A percentile compares a stretch with the other conserved stretches of the same genome.
phyloP scores from a whole-genome alignment of 306 rosid genomes.

The Corylus americana region DNA sequence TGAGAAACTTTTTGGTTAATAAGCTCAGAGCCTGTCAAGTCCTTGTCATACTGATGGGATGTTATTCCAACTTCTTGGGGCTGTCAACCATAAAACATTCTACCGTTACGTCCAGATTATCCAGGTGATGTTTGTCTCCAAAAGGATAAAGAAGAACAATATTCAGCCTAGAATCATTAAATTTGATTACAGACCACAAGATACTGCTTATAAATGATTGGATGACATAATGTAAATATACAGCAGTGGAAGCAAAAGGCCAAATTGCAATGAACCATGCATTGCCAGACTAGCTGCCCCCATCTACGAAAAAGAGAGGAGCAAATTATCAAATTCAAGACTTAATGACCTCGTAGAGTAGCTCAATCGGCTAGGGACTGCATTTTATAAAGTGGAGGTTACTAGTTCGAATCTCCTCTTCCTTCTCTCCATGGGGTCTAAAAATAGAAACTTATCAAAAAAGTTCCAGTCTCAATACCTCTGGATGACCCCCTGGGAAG shows the following conservation, averaged over 20 bases:
- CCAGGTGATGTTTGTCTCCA: slow-evolving; percentile 10
- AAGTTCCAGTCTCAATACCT: slow-evolving; percentile 48
- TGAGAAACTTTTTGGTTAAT: slow-evolving; percentile 50
- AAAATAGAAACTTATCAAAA: too few species aligned
- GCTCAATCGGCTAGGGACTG: too few species aligned
- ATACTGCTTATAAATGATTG: slow-evolving; percentile 4
- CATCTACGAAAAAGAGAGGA: slow-evolving; percentile 9
- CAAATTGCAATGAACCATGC: slow-evolving; percentile 1
- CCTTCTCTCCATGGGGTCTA: too few species aligned
- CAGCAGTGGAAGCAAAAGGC: slow-evolving; percentile 12
- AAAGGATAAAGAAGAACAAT: slow-evolving; percentile 13
- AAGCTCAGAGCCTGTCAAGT: slow-evolving; percentile 41
- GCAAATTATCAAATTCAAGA: slow-evolving; percentile 4
- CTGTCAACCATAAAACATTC: slow-evolving; percentile 49
- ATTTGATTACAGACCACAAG: not conserved
- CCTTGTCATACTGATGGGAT: slow-evolving; percentile 47
- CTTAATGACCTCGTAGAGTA: too few species aligned
- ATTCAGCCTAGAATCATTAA: slow-evolving; percentile 11
- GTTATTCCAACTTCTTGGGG: slow-evolving; percentile 76
- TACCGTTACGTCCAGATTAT: slow-evolving; percentile 19
- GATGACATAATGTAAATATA: slow-evolving; percentile 19
- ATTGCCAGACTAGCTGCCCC: slow-evolving; percentile 9
- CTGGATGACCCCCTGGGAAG: slow-evolving; percentile 98
- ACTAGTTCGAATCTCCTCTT: too few species aligned
- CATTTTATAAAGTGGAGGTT: too few species aligned